phyloP scores from a whole-genome alignment of 306 rosid genomes.

The Coriaria nepalensis region DNA sequence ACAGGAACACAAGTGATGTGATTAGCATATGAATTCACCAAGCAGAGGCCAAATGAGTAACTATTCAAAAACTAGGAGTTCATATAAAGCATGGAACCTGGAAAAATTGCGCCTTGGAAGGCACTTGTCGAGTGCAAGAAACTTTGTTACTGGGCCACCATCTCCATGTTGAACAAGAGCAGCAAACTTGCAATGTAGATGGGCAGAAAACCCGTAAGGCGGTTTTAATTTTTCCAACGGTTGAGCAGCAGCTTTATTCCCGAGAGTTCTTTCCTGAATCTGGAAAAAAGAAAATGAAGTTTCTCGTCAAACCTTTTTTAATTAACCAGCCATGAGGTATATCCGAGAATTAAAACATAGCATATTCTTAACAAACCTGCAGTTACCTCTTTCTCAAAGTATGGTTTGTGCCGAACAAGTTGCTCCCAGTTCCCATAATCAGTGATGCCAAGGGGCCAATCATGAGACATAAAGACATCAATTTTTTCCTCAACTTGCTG shows the following conservation, averaged over 20 bases:
- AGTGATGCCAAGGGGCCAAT: slow-evolving; percentile 86
- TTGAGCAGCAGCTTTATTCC: slow-evolving; percentile 71
- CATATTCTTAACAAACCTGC: slow-evolving; percentile 3
- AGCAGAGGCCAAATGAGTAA: slow-evolving; percentile 6
- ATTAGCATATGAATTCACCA: slow-evolving; percentile 8
- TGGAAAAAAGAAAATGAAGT: slow-evolving; percentile 15
- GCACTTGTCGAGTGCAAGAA: slow-evolving; percentile 95
- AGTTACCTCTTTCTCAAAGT: slow-evolving; percentile 58
- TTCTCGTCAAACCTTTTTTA: no score
- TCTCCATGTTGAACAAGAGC: slow-evolving; percentile 93
- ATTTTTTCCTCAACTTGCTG: slow-evolving; percentile 69
- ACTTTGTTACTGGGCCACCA: slow-evolving; percentile 70
- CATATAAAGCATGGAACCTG: slow-evolving; percentile 38
- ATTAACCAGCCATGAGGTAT: no score
- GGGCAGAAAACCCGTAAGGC: slow-evolving; percentile 88
- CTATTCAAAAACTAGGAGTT: not conserved
- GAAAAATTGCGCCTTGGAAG: slow-evolving; percentile 62
- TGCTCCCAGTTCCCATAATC: slow-evolving; percentile 70
- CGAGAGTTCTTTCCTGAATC: slow-evolving; percentile 71
- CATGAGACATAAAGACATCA: slow-evolving; percentile 86
- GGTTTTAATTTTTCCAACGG: slow-evolving; percentile 81
- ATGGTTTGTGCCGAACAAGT: slow-evolving; percentile 43
- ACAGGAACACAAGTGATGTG: slow-evolving; percentile 10
- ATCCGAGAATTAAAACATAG: slow-evolving; percentile 4
- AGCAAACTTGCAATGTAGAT: slow-evolving; percentile 87